Percentiles rank a stretch among this genome's conserved stretches.
phyloP scores from a whole-genome alignment of 1,284 basidiomycete genomes.

The Termitomyces sp. region DNA sequence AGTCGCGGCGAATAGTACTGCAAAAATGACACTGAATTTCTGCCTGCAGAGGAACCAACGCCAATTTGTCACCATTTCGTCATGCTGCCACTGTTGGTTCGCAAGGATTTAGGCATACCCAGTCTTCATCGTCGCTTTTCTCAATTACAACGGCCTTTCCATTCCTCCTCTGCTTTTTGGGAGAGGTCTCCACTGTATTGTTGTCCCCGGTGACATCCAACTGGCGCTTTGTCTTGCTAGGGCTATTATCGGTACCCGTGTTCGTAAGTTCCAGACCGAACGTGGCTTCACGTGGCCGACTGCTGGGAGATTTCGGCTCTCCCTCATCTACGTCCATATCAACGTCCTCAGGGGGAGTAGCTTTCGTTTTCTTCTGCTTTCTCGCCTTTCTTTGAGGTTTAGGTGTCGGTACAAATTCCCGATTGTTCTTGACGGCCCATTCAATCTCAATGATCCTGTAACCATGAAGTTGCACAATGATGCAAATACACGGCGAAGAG shows the following conservation, averaged over 20 bases:
- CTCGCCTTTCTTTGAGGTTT: slow-evolving; percentile 36
- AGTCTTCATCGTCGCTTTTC: slow-evolving; percentile 24
- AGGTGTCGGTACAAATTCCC: slow-evolving; percentile 58
- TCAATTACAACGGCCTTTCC: slow-evolving; percentile 12
- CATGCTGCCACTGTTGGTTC: slow-evolving; percentile 15
- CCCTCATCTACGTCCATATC: slow-evolving; percentile 16
- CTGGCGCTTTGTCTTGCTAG: slow-evolving; percentile 27
- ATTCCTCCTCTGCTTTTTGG: slow-evolving; percentile 30
- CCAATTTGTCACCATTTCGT: neutral
- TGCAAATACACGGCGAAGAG: slow-evolving; percentile 15
- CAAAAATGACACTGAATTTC: slow-evolving; percentile 3
- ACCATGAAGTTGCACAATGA: slow-evolving; percentile 14
- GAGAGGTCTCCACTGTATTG: slow-evolving; percentile 25
- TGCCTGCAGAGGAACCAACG: slow-evolving; percentile 1
- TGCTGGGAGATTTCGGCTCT: slow-evolving; percentile 5
- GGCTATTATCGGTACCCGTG: slow-evolving; percentile 23
- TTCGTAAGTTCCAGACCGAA: slow-evolving; percentile 40
- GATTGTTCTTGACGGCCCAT: slow-evolving; percentile 59
- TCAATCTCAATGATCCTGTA: slow-evolving; percentile 71
- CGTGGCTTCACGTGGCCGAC: slow-evolving; percentile 15
- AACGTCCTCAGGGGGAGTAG: slow-evolving; percentile 25
- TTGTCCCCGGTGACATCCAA: slow-evolving; percentile 21
- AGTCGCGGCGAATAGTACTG: neutral
- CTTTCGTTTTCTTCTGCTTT: slow-evolving; percentile 24
- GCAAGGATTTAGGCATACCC: slow-evolving; percentile 11